Conservation (phyloP, 73 alveolate species). For the Paramecium pentaurelia region DNA sequence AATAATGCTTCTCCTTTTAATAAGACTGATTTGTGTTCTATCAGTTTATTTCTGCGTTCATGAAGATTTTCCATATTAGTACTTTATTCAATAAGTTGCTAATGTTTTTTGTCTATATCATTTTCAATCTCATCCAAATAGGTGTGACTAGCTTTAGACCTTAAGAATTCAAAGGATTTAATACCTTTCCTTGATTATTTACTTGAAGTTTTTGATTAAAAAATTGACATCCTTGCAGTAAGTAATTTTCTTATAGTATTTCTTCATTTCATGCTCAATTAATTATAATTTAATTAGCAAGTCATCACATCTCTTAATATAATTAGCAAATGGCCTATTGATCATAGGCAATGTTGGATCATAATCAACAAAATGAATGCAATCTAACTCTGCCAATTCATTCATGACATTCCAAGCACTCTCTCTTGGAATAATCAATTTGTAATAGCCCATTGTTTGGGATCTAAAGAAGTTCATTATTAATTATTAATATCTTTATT, state of each 20-base stretch:
- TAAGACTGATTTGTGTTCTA: slow-evolving; percentile 35
- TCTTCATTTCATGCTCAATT: slow-evolving; percentile 28
- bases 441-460: slow-evolving; percentile 88
- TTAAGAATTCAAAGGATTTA: background rate
- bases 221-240: slow-evolving; percentile 15
- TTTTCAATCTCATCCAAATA: slow-evolving; percentile 50
- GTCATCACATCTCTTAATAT: slow-evolving; percentile 76
- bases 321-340: slow-evolving; percentile 78
- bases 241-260: background rate
- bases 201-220: background rate
- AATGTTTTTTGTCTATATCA: background rate
- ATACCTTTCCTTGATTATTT: slow-evolving; percentile 25
- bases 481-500: background rate
- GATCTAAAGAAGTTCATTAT: slow-evolving; percentile 81
- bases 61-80: slow-evolving; percentile 20
- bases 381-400: slow-evolving; percentile 87
- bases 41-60: background rate
- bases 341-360: slow-evolving; percentile 77
- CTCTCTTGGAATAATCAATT: slow-evolving; percentile 87
- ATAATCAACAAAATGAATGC: slow-evolving; percentile 90
- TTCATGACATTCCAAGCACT: slow-evolving; percentile 88
- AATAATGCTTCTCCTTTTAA: slow-evolving; percentile 30
- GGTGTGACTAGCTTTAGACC: slow-evolving; percentile 45
- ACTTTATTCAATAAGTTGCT: background rate
- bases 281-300: background rate